Evolutionary conservation across 768 basidiomycete genomes (phyloP).

Genomic region (Gloeostereum incarnatum): DNA sequence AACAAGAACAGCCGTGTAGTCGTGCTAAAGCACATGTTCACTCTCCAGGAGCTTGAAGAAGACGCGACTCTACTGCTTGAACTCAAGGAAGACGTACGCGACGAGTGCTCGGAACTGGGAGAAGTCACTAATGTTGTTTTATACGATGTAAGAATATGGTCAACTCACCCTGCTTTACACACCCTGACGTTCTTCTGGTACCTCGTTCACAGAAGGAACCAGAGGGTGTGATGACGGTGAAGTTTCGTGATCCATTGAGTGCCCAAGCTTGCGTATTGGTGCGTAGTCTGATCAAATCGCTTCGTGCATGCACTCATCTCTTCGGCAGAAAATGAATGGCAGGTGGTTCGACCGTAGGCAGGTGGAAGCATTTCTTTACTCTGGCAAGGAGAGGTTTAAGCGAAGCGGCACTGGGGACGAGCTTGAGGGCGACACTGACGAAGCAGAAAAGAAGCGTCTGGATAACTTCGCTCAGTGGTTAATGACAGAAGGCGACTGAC

Average conservation of each 20-base stretch:
- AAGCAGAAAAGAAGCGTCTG: constrained; percentile 74
- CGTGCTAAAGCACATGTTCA: constrained; percentile 94
- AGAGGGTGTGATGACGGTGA: constrained; percentile 93
- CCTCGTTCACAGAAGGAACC: constrained; percentile 60
- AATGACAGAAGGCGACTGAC: constrained; percentile 66
- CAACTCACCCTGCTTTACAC: neutral
- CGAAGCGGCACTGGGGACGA: constrained; percentile 67
- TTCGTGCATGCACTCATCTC: neutral
- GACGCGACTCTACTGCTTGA: constrained; percentile 83
- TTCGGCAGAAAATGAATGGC: constrained; percentile 82
- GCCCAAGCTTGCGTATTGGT: constrained; percentile 90
- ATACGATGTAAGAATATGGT: constrained; percentile 71
- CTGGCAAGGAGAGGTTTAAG: constrained; percentile 74
- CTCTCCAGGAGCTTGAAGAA: constrained; percentile 73
- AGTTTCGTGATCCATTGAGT: constrained; percentile 87
- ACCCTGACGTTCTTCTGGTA: neutral
- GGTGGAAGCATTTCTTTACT: constrained; percentile 74
- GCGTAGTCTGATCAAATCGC: constrained; percentile 17
- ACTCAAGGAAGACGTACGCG: constrained; percentile 92
- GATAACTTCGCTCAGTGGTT: constrained; percentile 88
- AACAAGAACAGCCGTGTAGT: constrained; percentile 72
- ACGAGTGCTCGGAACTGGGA: constrained; percentile 83
- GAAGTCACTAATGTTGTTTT: constrained; percentile 94
- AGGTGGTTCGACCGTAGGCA: constrained; percentile 82
- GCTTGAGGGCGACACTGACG: constrained; percentile 52